phyloP scores from a whole-genome alignment of 805 yeast species.

The Metschnikowia rubicola region DNA sequence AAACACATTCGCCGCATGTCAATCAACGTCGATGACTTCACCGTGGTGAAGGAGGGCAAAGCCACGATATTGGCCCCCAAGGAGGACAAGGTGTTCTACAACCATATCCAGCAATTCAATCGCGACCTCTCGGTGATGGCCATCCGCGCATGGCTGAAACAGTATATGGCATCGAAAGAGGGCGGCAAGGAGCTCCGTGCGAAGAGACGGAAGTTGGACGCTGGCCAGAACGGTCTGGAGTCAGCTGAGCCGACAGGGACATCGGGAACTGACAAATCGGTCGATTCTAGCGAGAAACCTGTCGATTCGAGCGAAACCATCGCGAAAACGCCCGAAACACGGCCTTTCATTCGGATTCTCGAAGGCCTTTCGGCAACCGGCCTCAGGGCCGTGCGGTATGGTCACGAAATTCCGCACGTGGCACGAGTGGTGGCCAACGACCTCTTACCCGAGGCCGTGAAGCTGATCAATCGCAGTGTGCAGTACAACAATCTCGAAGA shows the following conservation, averaged over 20 bases:
- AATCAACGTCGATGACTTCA: constrained; percentile 28
- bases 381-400: constrained; percentile 87
- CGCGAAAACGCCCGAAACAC: neutral
- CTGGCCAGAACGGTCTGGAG: neutral
- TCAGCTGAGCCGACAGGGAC: too few species aligned
- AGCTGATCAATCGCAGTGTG: constrained; percentile 69
- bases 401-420: constrained; percentile 80
- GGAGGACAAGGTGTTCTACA: constrained; percentile 83
- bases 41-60: constrained; percentile 63
- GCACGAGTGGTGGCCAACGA: constrained; percentile 84
- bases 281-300: neutral
- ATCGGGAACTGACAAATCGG: neutral
- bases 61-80: constrained; percentile 83
- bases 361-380: constrained; percentile 97
- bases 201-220: constrained; percentile 14
- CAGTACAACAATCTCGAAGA: constrained; percentile 57
- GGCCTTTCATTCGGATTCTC: constrained; percentile 49
- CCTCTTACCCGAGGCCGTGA: constrained; percentile 79
- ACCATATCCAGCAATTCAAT: constrained; percentile 95
- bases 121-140: constrained; percentile 85
- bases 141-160: constrained; percentile 79
- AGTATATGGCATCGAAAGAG: constrained; percentile 42
- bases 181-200: constrained; percentile 24
- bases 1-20: constrained; percentile 10
- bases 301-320: neutral